Conservation (phyloP, 139 green algal species). For the Chlamydomonas applanata region DNA sequence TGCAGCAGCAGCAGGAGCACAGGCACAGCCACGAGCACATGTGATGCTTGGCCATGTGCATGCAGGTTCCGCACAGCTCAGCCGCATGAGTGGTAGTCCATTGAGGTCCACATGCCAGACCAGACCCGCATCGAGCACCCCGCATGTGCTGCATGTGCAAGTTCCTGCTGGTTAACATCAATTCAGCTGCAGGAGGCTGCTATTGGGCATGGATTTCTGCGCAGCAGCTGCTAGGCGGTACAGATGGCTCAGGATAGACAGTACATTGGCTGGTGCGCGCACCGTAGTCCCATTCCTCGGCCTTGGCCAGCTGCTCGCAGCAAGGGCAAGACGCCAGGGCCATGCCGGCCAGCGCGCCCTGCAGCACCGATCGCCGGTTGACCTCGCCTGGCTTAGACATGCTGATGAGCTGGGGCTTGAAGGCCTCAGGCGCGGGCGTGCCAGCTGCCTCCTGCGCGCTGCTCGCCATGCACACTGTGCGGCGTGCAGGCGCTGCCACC, state of each 20-base stretch:
- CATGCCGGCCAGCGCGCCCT: neutral
- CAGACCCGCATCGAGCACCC: too few relatives aligned
- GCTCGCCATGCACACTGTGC: neutral
- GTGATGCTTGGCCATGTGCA: too few relatives aligned
- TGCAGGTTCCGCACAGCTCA: too few relatives aligned
- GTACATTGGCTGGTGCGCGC: neutral
- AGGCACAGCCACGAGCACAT: neutral
- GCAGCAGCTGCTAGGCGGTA: too few relatives aligned
- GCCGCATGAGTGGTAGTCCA: too few relatives aligned
- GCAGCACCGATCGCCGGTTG: neutral
- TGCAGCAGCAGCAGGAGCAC: neutral
- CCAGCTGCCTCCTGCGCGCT: neutral
- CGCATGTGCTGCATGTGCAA: too few relatives aligned
- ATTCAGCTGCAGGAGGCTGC: too few relatives aligned
- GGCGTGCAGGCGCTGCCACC: neutral
- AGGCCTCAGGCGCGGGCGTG: neutral
- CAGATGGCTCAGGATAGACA: too few relatives aligned
- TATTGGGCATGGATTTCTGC: too few relatives aligned
- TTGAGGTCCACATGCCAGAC: too few relatives aligned
- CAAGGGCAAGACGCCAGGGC: constrained; percentile 3
- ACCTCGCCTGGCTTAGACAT: constrained; percentile 1
- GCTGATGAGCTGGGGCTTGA: constrained; percentile 7
- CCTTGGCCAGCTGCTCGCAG: constrained; percentile 4
- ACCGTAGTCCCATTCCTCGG: constrained; percentile 18
- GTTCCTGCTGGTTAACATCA: too few relatives aligned